Base-by-base conservation (phyloP, 257 asterid species). In the Nicotiana paniculata region DNA sequence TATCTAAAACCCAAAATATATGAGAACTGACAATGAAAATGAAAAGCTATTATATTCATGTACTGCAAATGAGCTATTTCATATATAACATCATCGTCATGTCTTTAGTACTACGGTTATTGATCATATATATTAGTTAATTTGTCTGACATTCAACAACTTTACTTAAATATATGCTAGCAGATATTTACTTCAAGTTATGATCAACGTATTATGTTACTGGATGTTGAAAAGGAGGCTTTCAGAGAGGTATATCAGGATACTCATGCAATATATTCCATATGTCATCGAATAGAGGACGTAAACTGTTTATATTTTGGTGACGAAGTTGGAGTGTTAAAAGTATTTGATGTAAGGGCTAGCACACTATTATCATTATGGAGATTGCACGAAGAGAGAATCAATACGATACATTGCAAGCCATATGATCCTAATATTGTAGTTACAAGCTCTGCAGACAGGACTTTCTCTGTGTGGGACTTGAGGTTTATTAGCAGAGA, bases 381-480 rank as follows among this genome's bases (percentile, higher is more conserved):
- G 77, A 74, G 83, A 82, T 84, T 93, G 81, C 99, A 95, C 83
- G 90, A 84, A 61, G 64, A 81, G 24, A 88, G 91, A 91, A 91
- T 93, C 87, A 92, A 93, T 85, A 88, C 96, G 18, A 86, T 95
- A 89, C 93, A 95, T 82, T 95, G 94, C 46, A 91, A 86, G 72
- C 61, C 88, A 9, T 89, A 89, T 64, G 87, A 89, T 82, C 88
- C 77, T 82, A 88, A 90, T 58, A 64, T 88, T 79, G 83, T 95
- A 89, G 97, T 92, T 68, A 95, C 98, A 77, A 88, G 99, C 77
- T 92, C 97, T 58, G 85, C 92, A 24, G 97, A 95, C 82, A 90
- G 90, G 79, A 90, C 96, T 59, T 97, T 93, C 85, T 90, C 93
- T 87, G 87, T 95, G 80, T 93, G 99, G 99, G 99, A 95, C 87